These are phyloP conservation scores for Aspergillus udagawae DNA, from an alignment of 2,329 filamentous ascomycete genomes.

Conservation along the genomic window DNA sequence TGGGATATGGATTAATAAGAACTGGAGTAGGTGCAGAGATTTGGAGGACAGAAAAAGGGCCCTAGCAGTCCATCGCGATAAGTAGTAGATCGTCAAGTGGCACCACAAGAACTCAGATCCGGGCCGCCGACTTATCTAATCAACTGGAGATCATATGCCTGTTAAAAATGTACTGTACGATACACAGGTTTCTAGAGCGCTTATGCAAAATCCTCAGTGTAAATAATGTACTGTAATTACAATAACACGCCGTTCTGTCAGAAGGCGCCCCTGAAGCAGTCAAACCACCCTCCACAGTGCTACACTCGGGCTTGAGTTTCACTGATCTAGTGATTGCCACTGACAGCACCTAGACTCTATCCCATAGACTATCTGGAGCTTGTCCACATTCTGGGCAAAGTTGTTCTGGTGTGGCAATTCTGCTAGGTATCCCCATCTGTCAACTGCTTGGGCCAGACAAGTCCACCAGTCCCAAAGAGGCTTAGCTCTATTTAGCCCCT, in stretches of 20 bases:
- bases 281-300: neutral
- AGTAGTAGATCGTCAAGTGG: neutral
- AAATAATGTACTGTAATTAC: neutral
- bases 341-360: too few relatives aligned
- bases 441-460: constrained; percentile 7
- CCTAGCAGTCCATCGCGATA: neutral
- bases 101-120: neutral
- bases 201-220: neutral
- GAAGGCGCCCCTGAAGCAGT: neutral
- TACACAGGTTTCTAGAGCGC: neutral
- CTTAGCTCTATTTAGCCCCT: constrained; percentile 15
- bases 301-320: neutral
- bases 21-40: neutral
- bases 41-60: neutral
- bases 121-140: neutral
- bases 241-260: neutral
- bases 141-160: neutral
- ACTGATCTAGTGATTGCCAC: neutral
- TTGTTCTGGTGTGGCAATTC: neutral
- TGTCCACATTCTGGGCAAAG: neutral
- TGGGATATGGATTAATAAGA: neutral
- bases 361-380: neutral
- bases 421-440: neutral
- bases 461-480: constrained; percentile 7
- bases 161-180: neutral